A percentile compares a stretch with the other conserved stretches of the same genome.
These are phyloP conservation scores for Rhodosporidiobolus odoratus DNA, from an alignment of 768 basidiomycete genomes.

Conservation along the genomic window DNA sequence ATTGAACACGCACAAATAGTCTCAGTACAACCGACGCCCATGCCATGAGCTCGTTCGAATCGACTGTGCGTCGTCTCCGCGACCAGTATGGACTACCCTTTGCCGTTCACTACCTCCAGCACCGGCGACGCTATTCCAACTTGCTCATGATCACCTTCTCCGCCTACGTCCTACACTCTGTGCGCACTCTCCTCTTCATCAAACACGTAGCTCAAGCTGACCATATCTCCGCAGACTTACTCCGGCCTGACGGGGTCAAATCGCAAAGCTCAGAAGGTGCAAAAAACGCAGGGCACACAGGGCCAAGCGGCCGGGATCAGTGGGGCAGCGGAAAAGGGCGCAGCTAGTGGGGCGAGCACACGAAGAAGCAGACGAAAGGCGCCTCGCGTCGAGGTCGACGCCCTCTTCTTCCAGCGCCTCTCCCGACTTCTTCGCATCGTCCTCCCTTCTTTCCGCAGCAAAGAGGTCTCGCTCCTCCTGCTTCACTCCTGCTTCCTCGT, in stretches of 20 bases:
- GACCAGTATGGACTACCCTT: not conserved
- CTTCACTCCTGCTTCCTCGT: constrained; percentile 86
- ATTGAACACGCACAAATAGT: too few relatives aligned
- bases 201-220: not conserved
- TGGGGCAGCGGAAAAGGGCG: too few relatives aligned
- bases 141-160: constrained; percentile 29
- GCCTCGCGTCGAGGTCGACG: constrained; percentile 58
- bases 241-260: constrained; percentile 18
- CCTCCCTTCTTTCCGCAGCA: constrained; percentile 75
- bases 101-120: not conserved
- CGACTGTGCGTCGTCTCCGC: too few relatives aligned
- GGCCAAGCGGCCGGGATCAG: too few relatives aligned
- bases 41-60: too few relatives aligned
- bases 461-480: constrained; percentile 76
- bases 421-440: constrained; percentile 73
- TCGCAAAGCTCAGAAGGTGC: too few relatives aligned
- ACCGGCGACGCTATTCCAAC: constrained; percentile 8
- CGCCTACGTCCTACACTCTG: constrained; percentile 19
- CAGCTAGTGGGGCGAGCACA: not conserved
- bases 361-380: constrained; percentile 4
- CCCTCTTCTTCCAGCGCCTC: constrained; percentile 78
- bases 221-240: constrained; percentile 7
- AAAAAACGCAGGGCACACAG: too few relatives aligned
- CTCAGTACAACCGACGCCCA: too few relatives aligned
- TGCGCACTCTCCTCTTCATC: not conserved